These are phyloP conservation scores for Hyparrhenia diplandra DNA, from an alignment of 176 grass and related monocot species.

Conservation along the genomic window DNA sequence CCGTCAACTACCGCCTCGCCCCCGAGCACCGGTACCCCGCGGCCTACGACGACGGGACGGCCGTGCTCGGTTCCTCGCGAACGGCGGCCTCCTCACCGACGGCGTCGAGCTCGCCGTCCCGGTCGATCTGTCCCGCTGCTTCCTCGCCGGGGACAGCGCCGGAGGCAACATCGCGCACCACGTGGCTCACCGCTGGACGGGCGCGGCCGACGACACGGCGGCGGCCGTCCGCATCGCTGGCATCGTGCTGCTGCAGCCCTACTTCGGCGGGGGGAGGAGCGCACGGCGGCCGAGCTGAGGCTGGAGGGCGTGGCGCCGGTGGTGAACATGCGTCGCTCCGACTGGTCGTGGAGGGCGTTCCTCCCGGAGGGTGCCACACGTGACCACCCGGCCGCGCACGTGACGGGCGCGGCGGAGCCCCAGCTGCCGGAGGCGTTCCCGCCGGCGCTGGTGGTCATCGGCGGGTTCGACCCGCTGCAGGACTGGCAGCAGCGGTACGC, in stretches of 20 bases:
- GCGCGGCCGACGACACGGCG: no score
- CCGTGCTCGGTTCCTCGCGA: not conserved
- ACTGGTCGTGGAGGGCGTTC: conserved; percentile 55
- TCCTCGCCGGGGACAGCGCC: not conserved
- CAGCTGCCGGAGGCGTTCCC: no score
- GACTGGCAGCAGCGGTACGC: no score
- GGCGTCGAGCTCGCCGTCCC: not conserved
- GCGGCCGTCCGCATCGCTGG: no score
- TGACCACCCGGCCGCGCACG: conserved; percentile 24
- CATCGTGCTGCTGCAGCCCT: conserved; percentile 36
- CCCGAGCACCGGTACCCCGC: not conserved
- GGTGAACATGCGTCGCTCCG: conserved; percentile 25
- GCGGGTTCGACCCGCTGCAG: no score
- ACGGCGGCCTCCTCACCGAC: no score
- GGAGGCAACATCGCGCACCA: not conserved
- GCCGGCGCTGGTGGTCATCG: no score
- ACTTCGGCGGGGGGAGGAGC: conserved; percentile 66
- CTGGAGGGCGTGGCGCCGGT: conserved; percentile 42
- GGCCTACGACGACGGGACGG: not conserved
- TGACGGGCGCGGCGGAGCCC: conserved; percentile 4
- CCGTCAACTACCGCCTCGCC: not conserved
- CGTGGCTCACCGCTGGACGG: not conserved
- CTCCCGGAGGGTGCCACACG: conserved; percentile 32
- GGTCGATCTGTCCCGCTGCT: not conserved
- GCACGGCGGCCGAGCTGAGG: conserved; percentile 28